Percentiles rank a stretch among this genome's conserved stretches.
Conservation (phyloP, 179 eudicot species). For the Actinidia arguta region DNA sequence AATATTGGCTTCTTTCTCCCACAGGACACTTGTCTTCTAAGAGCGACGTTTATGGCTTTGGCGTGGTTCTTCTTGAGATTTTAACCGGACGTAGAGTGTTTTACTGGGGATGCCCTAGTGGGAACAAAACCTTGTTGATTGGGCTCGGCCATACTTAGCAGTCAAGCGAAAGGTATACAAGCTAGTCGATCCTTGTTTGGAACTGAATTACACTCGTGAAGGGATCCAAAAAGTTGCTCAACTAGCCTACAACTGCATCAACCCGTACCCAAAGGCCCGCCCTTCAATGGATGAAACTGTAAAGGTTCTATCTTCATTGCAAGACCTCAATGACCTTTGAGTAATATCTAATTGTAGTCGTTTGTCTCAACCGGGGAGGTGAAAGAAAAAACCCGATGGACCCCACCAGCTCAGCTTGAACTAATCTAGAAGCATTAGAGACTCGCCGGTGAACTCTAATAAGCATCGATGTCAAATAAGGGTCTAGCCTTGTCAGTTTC, state of each 20-base stretch:
- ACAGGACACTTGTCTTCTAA: constrained; percentile 64
- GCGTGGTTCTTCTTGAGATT: constrained; percentile 64
- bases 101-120: constrained; percentile 61
- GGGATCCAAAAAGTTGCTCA: constrained; percentile 59
- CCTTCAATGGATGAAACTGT: constrained; percentile 63
- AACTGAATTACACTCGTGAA: constrained; percentile 53
- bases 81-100: constrained; percentile 58
- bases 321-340: constrained; percentile 81
- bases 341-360: no score
- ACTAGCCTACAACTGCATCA: constrained; percentile 51
- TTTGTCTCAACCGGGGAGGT: no score
- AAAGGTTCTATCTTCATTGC: constrained; percentile 45
- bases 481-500: no score
- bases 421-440: no score
- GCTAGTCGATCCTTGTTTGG: constrained; percentile 58
- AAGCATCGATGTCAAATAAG: no score
- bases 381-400: no score
- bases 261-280: constrained; percentile 53
- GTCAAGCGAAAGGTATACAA: constrained; percentile 56
- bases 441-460: no score
- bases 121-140: constrained; percentile 57
- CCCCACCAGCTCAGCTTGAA: no score
- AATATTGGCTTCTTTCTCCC: neutral
- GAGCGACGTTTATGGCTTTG: constrained; percentile 66
- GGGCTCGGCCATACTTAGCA: constrained; percentile 60